phyloP scores from a whole-genome alignment of 2,329 filamentous ascomycete genomes.

The Lithohypha guttulata region DNA sequence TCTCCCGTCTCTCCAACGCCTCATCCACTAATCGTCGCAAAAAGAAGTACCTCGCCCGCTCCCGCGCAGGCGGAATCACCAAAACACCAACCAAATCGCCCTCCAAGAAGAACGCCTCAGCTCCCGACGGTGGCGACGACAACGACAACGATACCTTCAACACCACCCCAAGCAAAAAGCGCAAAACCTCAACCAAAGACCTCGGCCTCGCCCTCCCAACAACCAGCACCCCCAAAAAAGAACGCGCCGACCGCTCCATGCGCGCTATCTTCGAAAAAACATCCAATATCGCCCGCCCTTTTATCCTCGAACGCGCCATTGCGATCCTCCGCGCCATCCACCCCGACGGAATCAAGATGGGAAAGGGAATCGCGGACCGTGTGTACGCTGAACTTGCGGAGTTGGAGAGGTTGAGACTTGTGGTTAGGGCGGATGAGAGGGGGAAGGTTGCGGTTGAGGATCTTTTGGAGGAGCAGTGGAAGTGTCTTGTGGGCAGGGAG shows the following conservation, averaged over 20 bases:
- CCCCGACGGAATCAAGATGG: conserved; percentile 28
- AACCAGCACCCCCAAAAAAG: conserved; percentile 3
- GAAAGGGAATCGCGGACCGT: conserved; percentile 30
- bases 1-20: conserved; percentile 38
- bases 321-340: conserved; percentile 40
- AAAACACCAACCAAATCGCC: conserved; percentile 31
- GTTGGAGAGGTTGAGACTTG: conserved; percentile 34
- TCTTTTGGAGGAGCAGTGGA: conserved; percentile 34
- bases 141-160: neutral
- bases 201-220: neutral
- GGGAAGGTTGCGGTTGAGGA: conserved; percentile 29
- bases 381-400: conserved; percentile 38
- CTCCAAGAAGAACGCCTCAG: conserved; percentile 28
- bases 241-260: conserved; percentile 4
- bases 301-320: conserved; percentile 36
- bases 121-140: neutral
- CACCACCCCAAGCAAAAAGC: neutral
- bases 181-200: conserved; percentile 4
- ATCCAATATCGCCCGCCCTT: conserved; percentile 30
- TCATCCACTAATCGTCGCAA: conserved; percentile 34
- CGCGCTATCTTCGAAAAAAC: conserved; percentile 8
- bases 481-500: conserved; percentile 36
- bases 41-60: conserved; percentile 27
- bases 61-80: neutral
- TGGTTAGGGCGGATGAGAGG: conserved; percentile 31